A percentile compares a stretch with the other conserved stretches of the same genome.
Conservation (phyloP, 1,284 basidiomycete genomes). For the Pseudozyma pruni region DNA sequence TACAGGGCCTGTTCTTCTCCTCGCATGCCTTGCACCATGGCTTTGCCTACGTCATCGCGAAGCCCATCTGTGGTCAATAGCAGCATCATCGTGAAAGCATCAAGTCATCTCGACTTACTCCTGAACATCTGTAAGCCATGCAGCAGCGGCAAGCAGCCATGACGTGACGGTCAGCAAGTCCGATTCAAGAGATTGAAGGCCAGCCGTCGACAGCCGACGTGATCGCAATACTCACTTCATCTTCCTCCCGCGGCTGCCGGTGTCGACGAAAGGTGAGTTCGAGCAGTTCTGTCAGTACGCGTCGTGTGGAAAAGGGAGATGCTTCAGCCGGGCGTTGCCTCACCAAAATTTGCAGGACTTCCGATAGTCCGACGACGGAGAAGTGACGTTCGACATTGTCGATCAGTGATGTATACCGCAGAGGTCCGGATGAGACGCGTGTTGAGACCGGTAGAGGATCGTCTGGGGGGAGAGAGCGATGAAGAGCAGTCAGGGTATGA, state of each 20-base stretch:
- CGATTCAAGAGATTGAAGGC: too few species aligned
- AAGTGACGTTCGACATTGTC: background rate
- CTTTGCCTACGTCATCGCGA: background rate
- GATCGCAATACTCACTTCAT: constrained; percentile 23
- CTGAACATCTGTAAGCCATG: constrained; percentile 27
- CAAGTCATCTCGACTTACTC: constrained; percentile 8
- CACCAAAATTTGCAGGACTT: constrained; percentile 11
- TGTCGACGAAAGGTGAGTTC: too few species aligned
- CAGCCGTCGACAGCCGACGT: too few species aligned
- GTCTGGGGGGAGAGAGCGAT: too few species aligned
- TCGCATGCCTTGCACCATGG: constrained; percentile 43
- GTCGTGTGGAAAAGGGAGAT: background rate
- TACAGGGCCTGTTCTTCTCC: constrained; percentile 24
- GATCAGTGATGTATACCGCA: background rate
- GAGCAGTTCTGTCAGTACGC: background rate
- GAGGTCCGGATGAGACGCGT: too few species aligned
- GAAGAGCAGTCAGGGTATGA: too few species aligned
- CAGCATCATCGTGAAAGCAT: background rate
- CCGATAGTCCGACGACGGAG: too few species aligned
- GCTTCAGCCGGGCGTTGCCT: background rate
- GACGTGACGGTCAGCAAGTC: too few species aligned
- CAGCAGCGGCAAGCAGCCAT: too few species aligned
- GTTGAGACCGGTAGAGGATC: too few species aligned
- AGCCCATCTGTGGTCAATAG: background rate
- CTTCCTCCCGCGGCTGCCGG: constrained; percentile 35